Evolutionary conservation across 108 stramenopile species (phyloP).

Genomic region (Seminavis robusta): DNA sequence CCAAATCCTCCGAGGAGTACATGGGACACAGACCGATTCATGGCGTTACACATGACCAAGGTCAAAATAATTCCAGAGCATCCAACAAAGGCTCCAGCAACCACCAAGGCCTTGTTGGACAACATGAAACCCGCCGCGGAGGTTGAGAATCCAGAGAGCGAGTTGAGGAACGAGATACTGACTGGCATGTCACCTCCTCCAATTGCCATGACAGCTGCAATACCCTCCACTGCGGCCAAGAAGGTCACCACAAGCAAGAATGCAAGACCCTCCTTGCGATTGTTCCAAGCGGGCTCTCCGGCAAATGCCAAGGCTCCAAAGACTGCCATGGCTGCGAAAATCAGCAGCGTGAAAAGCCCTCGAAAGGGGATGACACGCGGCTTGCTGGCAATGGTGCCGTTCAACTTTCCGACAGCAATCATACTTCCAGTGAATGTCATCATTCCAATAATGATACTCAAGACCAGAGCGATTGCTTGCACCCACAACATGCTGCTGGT

Average conservation of each 20-base stretch:
- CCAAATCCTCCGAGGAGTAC: slow-evolving; percentile 77
- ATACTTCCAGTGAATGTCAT: slow-evolving; percentile 88
- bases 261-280: slow-evolving; percentile 36
- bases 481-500: slow-evolving; percentile 53
- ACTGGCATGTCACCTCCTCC: slow-evolving; percentile 91
- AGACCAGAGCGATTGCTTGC: slow-evolving; percentile 48
- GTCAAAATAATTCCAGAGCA: slow-evolving; percentile 85
- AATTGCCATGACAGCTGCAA: slow-evolving; percentile 61
- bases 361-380: slow-evolving; percentile 61
- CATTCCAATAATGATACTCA: slow-evolving; percentile 64
- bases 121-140: slow-evolving; percentile 88
- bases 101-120: slow-evolving; percentile 69
- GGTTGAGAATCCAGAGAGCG: slow-evolving; percentile 80
- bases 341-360: slow-evolving; percentile 40
- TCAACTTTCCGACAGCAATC: slow-evolving; percentile 80
- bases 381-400: slow-evolving; percentile 47
- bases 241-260: slow-evolving; percentile 42
- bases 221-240: slow-evolving; percentile 56
- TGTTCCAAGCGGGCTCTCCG: slow-evolving; percentile 42
- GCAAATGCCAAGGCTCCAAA: slow-evolving; percentile 42
- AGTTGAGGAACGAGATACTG: slow-evolving; percentile 83
- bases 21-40: slow-evolving; percentile 77
- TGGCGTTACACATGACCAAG: slow-evolving; percentile 83
- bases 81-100: slow-evolving; percentile 84
- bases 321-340: slow-evolving; percentile 45